Conservation (phyloP, 202 grass and related monocot genomes). For the Digitaria exilis region DNA sequence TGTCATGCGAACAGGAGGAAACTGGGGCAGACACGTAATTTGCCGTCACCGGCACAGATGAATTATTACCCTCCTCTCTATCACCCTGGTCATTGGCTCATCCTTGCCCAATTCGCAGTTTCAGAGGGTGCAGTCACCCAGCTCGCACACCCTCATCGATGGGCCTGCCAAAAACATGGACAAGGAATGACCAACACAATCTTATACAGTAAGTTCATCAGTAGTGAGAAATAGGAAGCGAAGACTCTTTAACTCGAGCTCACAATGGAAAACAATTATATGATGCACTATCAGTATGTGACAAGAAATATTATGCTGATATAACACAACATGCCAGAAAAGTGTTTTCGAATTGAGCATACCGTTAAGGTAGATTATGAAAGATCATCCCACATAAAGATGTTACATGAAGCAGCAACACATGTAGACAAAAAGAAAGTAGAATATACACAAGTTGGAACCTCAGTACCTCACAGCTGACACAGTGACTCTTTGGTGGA, state of each 20-base stretch:
- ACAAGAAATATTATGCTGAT: constrained; percentile 5
- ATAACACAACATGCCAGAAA: constrained; percentile 13
- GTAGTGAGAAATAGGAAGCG: neutral
- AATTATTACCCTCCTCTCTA: no score
- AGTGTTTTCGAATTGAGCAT: constrained; percentile 19
- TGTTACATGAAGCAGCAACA: constrained; percentile 11
- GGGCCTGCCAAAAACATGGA: neutral
- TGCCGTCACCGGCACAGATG: no score
- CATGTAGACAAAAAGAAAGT: constrained; percentile 22
- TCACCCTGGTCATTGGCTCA: no score
- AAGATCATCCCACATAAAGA: constrained; percentile 16
- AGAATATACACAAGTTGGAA: constrained; percentile 24
- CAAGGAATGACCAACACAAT: neutral
- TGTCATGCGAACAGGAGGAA: no score
- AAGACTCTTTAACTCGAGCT: neutral
- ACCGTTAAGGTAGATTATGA: constrained; percentile 17
- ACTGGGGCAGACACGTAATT: no score
- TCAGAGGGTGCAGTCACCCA: no score
- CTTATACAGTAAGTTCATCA: neutral
- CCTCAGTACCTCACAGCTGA: constrained; percentile 11
- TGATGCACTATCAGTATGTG: neutral
- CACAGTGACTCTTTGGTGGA: neutral
- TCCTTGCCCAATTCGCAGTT: no score
- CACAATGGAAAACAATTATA: neutral
- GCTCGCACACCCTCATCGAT: no score